phyloP scores from a whole-genome alignment of 139 green algal genomes.

The Chlorella sp. region DNA sequence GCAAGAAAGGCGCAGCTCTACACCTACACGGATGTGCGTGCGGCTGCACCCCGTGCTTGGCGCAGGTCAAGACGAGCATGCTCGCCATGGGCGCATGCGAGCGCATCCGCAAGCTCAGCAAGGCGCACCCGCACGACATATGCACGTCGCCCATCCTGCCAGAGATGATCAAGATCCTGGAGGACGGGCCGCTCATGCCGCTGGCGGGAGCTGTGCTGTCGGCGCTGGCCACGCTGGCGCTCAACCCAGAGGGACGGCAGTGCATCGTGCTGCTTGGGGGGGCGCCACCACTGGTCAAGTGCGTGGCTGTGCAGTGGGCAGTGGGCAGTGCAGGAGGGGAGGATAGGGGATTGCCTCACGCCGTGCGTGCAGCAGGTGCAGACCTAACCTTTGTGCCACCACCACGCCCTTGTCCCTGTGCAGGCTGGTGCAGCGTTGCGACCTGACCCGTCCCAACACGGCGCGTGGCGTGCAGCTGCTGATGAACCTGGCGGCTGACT shows the following conservation, averaged over 20 bases:
- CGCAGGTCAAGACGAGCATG: slow-evolving; percentile 25
- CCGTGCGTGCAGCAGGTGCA: neutral
- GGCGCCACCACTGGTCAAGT: slow-evolving; percentile 14
- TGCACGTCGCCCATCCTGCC: slow-evolving; percentile 18
- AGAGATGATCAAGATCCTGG: slow-evolving; percentile 6
- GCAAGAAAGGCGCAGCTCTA: too few relatives aligned
- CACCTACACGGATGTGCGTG: neutral
- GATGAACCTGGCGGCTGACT: slow-evolving; percentile 33
- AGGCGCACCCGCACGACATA: slow-evolving; percentile 17
- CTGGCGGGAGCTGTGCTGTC: slow-evolving; percentile 13
- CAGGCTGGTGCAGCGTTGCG: slow-evolving; percentile 16
- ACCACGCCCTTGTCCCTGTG: neutral
- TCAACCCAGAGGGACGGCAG: slow-evolving; percentile 24
- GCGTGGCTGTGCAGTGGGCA: neutral
- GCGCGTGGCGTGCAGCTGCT: slow-evolving; percentile 26
- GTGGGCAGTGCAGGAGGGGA: too few relatives aligned
- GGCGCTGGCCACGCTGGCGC: slow-evolving; percentile 21
- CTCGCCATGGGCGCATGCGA: slow-evolving; percentile 34
- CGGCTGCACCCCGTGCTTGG: neutral
- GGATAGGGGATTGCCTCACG: neutral
- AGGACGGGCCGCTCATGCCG: slow-evolving; percentile 10
- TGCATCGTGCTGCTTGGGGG: slow-evolving; percentile 17
- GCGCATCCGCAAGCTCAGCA: slow-evolving; percentile 26
- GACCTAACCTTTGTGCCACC: neutral
- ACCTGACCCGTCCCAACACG: slow-evolving; percentile 17